Base-by-base conservation (phyloP, 345 rosid species). In the Eutrema japonicum region DNA sequence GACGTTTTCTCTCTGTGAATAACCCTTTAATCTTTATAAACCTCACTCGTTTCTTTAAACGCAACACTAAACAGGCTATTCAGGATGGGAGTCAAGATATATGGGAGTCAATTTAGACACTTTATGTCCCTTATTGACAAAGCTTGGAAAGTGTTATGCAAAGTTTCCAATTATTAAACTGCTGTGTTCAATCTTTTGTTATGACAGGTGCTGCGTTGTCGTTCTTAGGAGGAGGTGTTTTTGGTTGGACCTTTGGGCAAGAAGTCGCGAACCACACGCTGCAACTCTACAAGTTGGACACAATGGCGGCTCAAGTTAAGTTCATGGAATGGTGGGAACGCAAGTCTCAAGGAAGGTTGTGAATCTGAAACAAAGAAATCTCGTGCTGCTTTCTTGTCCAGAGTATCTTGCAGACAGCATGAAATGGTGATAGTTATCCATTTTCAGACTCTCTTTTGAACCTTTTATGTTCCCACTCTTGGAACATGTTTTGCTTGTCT, bases 291-390 rank as follows among this genome's bases (percentile, higher is more conserved):
- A 86, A 82, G 84, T 12, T 92, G 83, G 97, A 95, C 75, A 87
- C 98, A n/a, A 57, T 84, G 92, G 84, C 87, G 1, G 96, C 99
- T 1, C 96, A 95, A 79, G 84, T 73, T 30, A 93, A 91, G 89
- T 93, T 89, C 76, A 10, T 93, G 87, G 96, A 93, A 77, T 95
- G 98, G 99, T 90, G 96, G 97, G 86, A 92, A 81, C 82, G 47
- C 61, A 92, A 88, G 79, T 51, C 51, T 42, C 83, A 68, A 42
- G 74, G 79, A 75, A 62, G 76, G 68, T 72, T 77, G 49, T 80
- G 69, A 82, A 76, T 68, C 65, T 7, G 27, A 6, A 35, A 6
- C 26, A 22, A 37, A 54, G 38, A 46, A 38, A 14, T 14, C 41
- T 10, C 8, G 4, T 56, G 53, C 50, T 56, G 41, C 58, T 46